Evolutionary conservation across 1,284 basidiomycete species (phyloP), one percentile per base, ranked within the genome.

Genomic region (Ganoderma lingzhi): DNA sequence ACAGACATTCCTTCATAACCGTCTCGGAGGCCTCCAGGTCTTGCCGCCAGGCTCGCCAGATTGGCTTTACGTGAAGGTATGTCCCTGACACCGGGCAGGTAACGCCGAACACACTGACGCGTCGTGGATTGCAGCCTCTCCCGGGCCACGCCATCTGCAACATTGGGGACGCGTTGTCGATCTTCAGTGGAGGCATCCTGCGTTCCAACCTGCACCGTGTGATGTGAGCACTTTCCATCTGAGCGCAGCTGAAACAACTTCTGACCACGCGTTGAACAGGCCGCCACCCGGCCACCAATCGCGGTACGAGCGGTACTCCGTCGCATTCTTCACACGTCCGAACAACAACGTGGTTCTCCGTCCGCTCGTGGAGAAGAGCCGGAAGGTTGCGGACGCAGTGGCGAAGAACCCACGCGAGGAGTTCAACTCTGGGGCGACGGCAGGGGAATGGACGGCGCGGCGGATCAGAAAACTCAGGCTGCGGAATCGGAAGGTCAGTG

Each of bases 401-500:
- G 75, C 75, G 39, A 74, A 76, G 42, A 76, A 78, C 9, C 76
- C 79, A 0, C 77, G 76, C n/a, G 77, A 78, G 37, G 76, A 80
- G 62, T 85, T 79, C 66, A 75, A 82, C 30, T 81, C 83, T 2
- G 81, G 81, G 9, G 77, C 79, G 17, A 88, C 86, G 0, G 82
- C 86, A 0, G 78, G 73, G 1, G 84, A 87, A 58, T 88, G 87
- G 87, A 82, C 86, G 44, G 71, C 81, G 3, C 80, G 84, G 62
- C 78, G 86, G n/a, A 78, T 86, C 70, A 84, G 81, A 66, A 83
- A 85, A 59, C 78, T 84, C 65, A 79, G 87, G 37, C 78, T 84
- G n/a, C 82, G 79, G 48, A 85, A 86, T 72, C 80, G 84, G 42
- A 82, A 78, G 78, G 79, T 80, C 72, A 66, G 78, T 62, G 19